Percentiles rank a stretch among this genome's conserved stretches.
Evolutionary conservation across 2,329 filamentous ascomycete species (phyloP).

Genomic region (Exophiala dermatitidis): DNA sequence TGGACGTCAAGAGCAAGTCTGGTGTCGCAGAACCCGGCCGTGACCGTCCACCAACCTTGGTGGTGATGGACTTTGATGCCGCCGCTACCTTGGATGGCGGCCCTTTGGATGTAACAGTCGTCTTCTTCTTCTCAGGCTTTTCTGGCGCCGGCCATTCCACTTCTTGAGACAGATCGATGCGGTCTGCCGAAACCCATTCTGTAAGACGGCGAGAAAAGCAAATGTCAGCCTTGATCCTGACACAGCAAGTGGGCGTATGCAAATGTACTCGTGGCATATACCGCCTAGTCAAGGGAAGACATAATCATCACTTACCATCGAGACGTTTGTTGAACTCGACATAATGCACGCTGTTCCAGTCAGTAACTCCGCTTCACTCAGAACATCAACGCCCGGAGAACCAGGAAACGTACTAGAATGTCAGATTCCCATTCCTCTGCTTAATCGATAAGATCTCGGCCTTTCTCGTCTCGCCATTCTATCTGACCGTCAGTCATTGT

Average conservation of each 20-base stretch:
- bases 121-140: slow-evolving; percentile 80
- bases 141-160: slow-evolving; percentile 95
- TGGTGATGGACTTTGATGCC: slow-evolving; percentile 47
- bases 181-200: slow-evolving; percentile 78
- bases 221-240: neutral
- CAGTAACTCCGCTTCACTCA: neutral
- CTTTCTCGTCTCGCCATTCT: slow-evolving; percentile 77
- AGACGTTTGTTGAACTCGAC: slow-evolving; percentile 94
- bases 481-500: slow-evolving; percentile 7
- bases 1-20: slow-evolving; percentile 44
- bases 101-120: slow-evolving; percentile 48
- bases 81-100: slow-evolving; percentile 46
- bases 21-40: slow-evolving; percentile 53
- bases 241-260: neutral
- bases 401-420: slow-evolving; percentile 58
- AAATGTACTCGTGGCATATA: neutral
- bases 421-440: slow-evolving; percentile 77
- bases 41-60: slow-evolving; percentile 45
- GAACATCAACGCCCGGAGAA: no score
- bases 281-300: neutral
- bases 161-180: slow-evolving; percentile 80
- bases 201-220: slow-evolving; percentile 41
- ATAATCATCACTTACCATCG: slow-evolving; percentile 39
- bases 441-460: slow-evolving; percentile 95
- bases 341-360: slow-evolving; percentile 66